Conservation (phyloP, 148 eudicot species). For the Beta vulgaris region DNA sequence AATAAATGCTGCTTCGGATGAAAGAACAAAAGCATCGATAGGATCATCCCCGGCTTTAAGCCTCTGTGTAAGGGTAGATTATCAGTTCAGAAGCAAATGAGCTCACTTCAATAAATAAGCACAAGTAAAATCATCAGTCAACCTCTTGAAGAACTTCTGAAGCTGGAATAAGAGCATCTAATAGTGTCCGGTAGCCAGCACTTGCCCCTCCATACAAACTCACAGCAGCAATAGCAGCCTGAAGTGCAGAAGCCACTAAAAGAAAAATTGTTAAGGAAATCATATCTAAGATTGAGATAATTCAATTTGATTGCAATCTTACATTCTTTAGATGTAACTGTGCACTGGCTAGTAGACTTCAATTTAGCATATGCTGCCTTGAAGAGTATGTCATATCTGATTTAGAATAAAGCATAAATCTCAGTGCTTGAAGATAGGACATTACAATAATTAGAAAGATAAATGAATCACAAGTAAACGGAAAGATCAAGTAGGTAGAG, state of each 20-base stretch:
- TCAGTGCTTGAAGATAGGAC: not conserved
- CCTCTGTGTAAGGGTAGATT: conserved; percentile 49
- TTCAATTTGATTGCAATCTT: conserved; percentile 25
- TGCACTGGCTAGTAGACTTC: conserved; percentile 45
- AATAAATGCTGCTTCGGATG: conserved; percentile 75
- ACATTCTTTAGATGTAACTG: conserved; percentile 54
- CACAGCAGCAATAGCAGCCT: conserved; percentile 80
- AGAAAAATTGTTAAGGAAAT: conserved; percentile 14
- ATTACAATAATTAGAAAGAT: not conserved
- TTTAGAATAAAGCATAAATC: conserved; percentile 13
- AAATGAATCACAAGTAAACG: not conserved
- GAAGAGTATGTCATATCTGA: conserved; percentile 79
- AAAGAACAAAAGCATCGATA: conserved; percentile 59
- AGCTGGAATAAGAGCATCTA: conserved; percentile 97
- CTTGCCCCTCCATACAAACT: conserved; percentile 93
- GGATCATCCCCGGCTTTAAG: conserved; percentile 75
- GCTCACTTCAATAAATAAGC: conserved; percentile 1
- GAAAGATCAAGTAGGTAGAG: not conserved
- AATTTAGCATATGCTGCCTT: conserved; percentile 80
- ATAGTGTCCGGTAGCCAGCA: conserved; percentile 84
- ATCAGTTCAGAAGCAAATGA: conserved; percentile 15
- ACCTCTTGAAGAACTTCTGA: conserved; percentile 75
- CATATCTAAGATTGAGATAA: not conserved
- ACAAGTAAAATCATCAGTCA: conserved; percentile 3
- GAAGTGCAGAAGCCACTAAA: conserved; percentile 82